phyloP scores from a whole-genome alignment of 768 basidiomycete species.

The Termitomyces titanicus region DNA sequence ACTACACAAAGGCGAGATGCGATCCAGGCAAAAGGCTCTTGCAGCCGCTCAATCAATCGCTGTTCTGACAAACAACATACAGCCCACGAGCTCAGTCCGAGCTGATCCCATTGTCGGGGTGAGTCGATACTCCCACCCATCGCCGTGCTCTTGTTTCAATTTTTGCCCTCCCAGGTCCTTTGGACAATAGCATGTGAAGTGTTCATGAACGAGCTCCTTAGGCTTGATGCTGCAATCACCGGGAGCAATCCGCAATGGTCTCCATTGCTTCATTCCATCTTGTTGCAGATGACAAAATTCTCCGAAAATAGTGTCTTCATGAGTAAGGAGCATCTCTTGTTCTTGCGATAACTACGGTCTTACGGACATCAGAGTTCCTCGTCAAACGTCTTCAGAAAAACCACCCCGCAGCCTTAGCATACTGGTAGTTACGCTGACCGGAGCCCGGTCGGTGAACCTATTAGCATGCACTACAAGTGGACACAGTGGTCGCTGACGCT shows the following conservation, averaged over 20 bases:
- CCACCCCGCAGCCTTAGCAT: conserved; percentile 4
- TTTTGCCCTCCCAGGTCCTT: conserved; percentile 9
- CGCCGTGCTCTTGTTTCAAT: neutral
- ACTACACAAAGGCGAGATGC: conserved; percentile 8
- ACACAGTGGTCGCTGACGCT: too few relatives aligned
- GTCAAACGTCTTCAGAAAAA: conserved; percentile 14
- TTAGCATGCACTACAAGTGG: too few relatives aligned
- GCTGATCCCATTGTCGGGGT: conserved; percentile 16
- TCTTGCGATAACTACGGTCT: neutral
- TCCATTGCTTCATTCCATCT: conserved; percentile 10
- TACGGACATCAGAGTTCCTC: conserved; percentile 7
- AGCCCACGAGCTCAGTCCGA: conserved; percentile 8
- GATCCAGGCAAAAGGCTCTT: conserved; percentile 14
- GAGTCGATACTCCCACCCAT: neutral
- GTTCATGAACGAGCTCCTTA: conserved; percentile 12
- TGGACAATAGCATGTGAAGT: conserved; percentile 18
- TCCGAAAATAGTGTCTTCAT: conserved; percentile 14
- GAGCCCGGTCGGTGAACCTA: too few relatives aligned
- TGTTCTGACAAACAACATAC: conserved; percentile 12
- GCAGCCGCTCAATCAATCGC: conserved; percentile 13
- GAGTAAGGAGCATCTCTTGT: conserved; percentile 8
- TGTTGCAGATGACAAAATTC: conserved; percentile 15
- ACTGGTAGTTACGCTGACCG: conserved; percentile 7
- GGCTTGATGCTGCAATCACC: conserved; percentile 1
- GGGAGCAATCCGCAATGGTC: conserved; percentile 10